Conservation (phyloP, 1,284 basidiomycete species). For the Ceratobasidium papillatum region DNA sequence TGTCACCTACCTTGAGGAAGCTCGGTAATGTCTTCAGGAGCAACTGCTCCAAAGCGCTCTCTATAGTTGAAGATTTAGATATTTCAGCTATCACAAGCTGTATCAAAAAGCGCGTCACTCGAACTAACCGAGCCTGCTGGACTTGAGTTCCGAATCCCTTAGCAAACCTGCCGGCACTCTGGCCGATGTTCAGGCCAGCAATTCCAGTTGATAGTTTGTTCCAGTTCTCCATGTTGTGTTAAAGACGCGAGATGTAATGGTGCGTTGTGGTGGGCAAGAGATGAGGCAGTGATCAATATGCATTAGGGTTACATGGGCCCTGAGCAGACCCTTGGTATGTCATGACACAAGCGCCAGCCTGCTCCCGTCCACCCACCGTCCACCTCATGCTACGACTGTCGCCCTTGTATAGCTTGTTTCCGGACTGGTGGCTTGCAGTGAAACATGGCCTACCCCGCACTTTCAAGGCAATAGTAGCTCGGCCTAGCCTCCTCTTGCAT, state of each 20-base stretch:
- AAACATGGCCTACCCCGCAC: constrained; percentile 60
- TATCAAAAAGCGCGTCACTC: constrained; percentile 34
- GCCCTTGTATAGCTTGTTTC: constrained; percentile 16
- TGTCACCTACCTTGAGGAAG: constrained; percentile 73
- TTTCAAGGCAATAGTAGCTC: constrained; percentile 54
- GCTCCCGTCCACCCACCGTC: neutral
- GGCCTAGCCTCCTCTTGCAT: constrained; percentile 59
- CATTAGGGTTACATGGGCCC: constrained; percentile 33
- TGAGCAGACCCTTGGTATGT: constrained; percentile 17
- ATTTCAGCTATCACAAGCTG: constrained; percentile 17
- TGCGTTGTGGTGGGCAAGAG: constrained; percentile 34
- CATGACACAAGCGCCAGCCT: neutral
- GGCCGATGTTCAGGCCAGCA: constrained; percentile 68
- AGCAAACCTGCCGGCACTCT: constrained; percentile 74
- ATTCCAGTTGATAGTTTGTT: constrained; percentile 69
- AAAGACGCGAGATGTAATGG: constrained; percentile 33
- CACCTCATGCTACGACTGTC: constrained; percentile 17
- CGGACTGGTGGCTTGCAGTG: constrained; percentile 56
- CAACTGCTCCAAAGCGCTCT: constrained; percentile 89
- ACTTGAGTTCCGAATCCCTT: constrained; percentile 88
- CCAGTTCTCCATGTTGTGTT: constrained; percentile 75
- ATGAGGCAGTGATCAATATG: constrained; percentile 38
- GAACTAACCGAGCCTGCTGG: constrained; percentile 75
- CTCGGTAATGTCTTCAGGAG: constrained; percentile 94
- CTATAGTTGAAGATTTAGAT: constrained; percentile 47